Conservation (phyloP, 306 rosid species). For the Cucumis sativus region DNA sequence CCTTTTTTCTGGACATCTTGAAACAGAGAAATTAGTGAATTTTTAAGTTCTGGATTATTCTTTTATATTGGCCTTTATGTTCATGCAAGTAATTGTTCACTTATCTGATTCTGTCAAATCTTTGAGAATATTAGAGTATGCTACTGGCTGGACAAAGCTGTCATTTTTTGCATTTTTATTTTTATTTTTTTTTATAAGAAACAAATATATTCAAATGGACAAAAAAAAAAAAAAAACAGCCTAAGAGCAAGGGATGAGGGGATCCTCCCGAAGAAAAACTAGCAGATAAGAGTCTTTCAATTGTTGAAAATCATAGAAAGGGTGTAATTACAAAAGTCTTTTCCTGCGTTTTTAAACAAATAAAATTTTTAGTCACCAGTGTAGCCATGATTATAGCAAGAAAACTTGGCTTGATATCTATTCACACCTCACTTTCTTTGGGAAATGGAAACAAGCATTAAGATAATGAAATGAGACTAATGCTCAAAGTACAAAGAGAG, state of each 20-base stretch:
- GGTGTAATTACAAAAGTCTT: background rate
- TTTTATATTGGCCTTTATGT: background rate
- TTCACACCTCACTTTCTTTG: background rate
- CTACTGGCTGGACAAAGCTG: background rate
- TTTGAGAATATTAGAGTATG: background rate
- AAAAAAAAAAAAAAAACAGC: too few species aligned
- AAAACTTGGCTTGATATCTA: background rate
- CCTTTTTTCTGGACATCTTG: background rate
- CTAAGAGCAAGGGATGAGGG: too few species aligned
- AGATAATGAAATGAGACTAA: too few species aligned
- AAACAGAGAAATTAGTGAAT: background rate
- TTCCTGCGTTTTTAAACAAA: background rate
- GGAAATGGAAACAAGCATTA: too few species aligned
- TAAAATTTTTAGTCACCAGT: background rate
- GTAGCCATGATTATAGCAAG: background rate
- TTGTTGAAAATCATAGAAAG: too few species aligned
- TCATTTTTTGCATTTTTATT: background rate
- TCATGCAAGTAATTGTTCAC: background rate
- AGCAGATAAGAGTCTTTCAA: too few species aligned
- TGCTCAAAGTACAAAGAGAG: too few species aligned
- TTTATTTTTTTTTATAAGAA: too few species aligned
- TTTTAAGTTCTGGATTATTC: background rate
- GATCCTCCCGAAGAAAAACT: too few species aligned
- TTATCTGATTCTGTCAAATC: background rate
- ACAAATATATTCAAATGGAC: too few species aligned